Evolutionary conservation across 495 filamentous ascomycete species (phyloP), one percentile per base, ranked within the genome.

Genomic region (Podospora sp.): DNA sequence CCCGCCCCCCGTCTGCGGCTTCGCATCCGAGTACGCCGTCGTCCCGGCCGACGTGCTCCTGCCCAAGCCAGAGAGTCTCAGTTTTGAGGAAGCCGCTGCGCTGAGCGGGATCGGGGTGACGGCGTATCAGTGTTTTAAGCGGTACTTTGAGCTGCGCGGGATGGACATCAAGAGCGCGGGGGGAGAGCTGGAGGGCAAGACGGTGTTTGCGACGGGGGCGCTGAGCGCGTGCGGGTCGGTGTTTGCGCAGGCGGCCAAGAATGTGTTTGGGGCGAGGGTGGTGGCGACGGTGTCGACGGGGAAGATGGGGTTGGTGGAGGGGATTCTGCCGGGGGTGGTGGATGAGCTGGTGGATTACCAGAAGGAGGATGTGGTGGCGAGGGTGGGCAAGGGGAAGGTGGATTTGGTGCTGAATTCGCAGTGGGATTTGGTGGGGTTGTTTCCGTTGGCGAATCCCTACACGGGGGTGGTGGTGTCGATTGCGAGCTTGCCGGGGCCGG

Each of bases 361-460:
- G 76, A 63, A 63, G 69, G 14, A 73, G 61, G 52, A 83, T 40
- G 77, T 84, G 4, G 72, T 78, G 24, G 62, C 75, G 6, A 77
- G 40, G 9, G 77, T 87, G 4, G 80, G 76, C 0, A 69, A 76
- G 4, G 78, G 79, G 16, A 80, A 72, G 8, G 80, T 87, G 12
- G 85, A 89, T 70, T 80, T 85, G 68, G 74, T 87, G 35, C 81
- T 82, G 46, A 86, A 87, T 71, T 86, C 85, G 33, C 73, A 71
- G 72, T 79, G 66, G 78, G 62, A 52, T 18, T 62, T 65, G 62
- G 71, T 9, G 67, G 77, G 69, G 29, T 76, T 69, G 29, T 75
- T 86, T 20, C 66, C 76, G 12, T 70, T 83, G 1, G 66, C 78
- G 68, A 77, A 79, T 20, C 75, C 70, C 49, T 71, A 79, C 16